phyloP scores from a whole-genome alignment of 2,329 filamentous ascomycete genomes.

The Cytospora mali region DNA sequence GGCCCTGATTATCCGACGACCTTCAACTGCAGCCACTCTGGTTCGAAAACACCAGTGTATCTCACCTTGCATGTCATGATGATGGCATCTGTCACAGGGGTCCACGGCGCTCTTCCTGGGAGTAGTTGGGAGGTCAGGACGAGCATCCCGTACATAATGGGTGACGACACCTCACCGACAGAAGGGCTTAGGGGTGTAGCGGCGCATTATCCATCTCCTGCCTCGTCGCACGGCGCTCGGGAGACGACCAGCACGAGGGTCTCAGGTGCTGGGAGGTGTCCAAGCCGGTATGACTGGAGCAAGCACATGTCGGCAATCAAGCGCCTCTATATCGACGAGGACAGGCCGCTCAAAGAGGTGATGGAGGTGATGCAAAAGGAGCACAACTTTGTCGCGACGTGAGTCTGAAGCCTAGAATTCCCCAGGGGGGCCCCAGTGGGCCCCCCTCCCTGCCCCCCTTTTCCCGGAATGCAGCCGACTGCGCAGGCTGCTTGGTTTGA shows the following conservation, averaged over 20 bases:
- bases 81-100: conserved; percentile 10
- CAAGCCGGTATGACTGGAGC: conserved; percentile 29
- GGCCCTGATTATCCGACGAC: not conserved
- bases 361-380: conserved; percentile 30
- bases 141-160: conserved; percentile 7
- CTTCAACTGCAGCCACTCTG: not conserved
- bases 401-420: conserved; percentile 8
- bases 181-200: not conserved
- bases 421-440: too few species aligned
- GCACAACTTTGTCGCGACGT: conserved; percentile 32
- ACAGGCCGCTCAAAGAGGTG: conserved; percentile 30
- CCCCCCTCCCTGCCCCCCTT: too few species aligned
- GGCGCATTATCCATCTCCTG: not conserved
- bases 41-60: not conserved
- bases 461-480: not conserved
- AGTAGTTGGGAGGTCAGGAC: conserved; percentile 3
- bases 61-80: not conserved
- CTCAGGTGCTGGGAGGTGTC: conserved; percentile 24
- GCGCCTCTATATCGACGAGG: conserved; percentile 31
- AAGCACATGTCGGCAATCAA: conserved; percentile 29
- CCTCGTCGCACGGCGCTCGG: not conserved
- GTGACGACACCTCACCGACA: not conserved
- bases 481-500: not conserved
- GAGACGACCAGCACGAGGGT: not conserved
- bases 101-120: not conserved